A percentile compares a stretch with the other conserved stretches of the same genome.
Conservation (phyloP, 495 filamentous ascomycete species). For the Delitschia confertaspora region DNA sequence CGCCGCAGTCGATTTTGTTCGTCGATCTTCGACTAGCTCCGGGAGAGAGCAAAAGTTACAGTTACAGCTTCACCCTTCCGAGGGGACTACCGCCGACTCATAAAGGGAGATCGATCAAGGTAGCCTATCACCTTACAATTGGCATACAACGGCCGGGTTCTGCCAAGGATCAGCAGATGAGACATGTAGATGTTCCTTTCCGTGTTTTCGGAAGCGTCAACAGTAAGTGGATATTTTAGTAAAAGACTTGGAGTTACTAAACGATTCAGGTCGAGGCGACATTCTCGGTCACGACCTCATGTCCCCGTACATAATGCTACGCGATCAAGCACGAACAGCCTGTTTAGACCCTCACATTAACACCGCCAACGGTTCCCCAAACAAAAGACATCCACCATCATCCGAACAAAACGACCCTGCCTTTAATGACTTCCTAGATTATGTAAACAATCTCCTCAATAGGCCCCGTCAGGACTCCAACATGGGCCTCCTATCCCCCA, state of each 20-base stretch:
- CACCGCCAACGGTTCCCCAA: slow-evolving; percentile 17
- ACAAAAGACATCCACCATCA: slow-evolving; percentile 36
- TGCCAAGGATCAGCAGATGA: slow-evolving; percentile 68
- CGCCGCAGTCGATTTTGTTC: slow-evolving; percentile 94
- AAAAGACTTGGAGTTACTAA: too few relatives aligned
- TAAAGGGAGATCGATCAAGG: slow-evolving; percentile 87
- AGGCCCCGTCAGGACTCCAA: slow-evolving; percentile 46
- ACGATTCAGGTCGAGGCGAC: slow-evolving; percentile 47
- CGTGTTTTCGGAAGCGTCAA: slow-evolving; percentile 89
- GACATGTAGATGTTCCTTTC: slow-evolving; percentile 88
- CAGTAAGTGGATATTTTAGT: too few relatives aligned
- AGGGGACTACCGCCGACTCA: slow-evolving; percentile 82
- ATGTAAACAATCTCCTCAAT: slow-evolving; percentile 72
- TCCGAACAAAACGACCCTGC: slow-evolving; percentile 27
- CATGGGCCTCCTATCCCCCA: slow-evolving; percentile 60
- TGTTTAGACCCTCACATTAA: slow-evolving; percentile 32
- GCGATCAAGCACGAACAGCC: slow-evolving; percentile 66
- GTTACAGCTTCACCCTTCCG: slow-evolving; percentile 77
- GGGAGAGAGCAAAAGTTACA: slow-evolving; percentile 80
- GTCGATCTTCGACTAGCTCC: slow-evolving; percentile 82
- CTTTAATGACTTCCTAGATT: slow-evolving; percentile 58
- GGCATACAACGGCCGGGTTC: slow-evolving; percentile 82
- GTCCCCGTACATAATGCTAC: slow-evolving; percentile 82
- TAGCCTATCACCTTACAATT: slow-evolving; percentile 82
- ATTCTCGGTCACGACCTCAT: slow-evolving; percentile 82